These are phyloP conservation scores for Aspergillus bridgeri DNA, from an alignment of 495 filamentous ascomycete genomes.

Conservation along the genomic window DNA sequence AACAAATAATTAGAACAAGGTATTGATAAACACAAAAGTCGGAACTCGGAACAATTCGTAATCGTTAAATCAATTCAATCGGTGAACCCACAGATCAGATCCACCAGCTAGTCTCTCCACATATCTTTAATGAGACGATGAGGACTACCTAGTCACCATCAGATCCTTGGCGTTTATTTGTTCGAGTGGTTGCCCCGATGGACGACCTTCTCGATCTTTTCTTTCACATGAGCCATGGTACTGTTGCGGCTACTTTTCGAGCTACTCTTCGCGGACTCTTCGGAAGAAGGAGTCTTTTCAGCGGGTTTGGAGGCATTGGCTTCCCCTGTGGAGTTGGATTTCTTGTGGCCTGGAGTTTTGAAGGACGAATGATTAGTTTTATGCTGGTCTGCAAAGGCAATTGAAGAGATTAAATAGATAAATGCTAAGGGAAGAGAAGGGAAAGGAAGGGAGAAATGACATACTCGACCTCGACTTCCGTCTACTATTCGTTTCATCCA, in stretches of 20 bases:
- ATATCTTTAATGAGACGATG: too few species aligned
- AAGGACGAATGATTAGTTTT: too few species aligned
- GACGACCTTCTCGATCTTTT: constrained; percentile 28
- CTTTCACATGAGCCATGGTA: constrained; percentile 30
- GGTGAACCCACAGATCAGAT: too few species aligned
- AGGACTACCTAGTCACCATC: too few species aligned
- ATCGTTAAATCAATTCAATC: neutral
- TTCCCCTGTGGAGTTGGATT: neutral
- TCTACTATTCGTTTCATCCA: constrained; percentile 15
- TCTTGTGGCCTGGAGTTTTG: neutral
- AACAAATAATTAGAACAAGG: neutral
- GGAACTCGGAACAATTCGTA: neutral
- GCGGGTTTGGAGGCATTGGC: neutral
- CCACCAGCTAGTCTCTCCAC: too few species aligned
- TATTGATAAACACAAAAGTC: neutral
- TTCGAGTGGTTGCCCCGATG: constrained; percentile 9
- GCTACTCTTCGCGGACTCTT: neutral
- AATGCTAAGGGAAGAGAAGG: too few species aligned
- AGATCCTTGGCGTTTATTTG: too few species aligned
- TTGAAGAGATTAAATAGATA: too few species aligned
- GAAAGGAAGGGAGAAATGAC: neutral
- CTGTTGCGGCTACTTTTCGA: constrained; percentile 8
- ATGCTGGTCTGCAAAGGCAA: too few species aligned
- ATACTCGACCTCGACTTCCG: constrained; percentile 3
- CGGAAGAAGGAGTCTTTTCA: neutral